Evolutionary conservation across 768 basidiomycete species (phyloP).

Genomic region (Phanerodontia chrysosporium): DNA sequence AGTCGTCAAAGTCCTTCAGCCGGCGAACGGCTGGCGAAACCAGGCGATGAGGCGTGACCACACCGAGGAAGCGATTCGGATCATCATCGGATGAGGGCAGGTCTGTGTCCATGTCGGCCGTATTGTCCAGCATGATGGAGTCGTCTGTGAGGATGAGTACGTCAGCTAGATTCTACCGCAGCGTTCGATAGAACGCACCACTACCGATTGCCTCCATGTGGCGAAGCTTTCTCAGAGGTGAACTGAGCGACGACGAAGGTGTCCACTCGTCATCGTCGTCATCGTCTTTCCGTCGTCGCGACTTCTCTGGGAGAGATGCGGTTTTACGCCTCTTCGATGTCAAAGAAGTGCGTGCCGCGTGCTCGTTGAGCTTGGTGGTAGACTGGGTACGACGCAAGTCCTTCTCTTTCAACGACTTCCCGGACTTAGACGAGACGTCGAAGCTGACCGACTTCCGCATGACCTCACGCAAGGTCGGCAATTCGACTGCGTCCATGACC

Average conservation of each 20-base stretch:
- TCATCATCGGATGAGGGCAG: constrained; percentile 62
- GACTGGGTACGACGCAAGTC: background rate
- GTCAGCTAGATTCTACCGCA: background rate
- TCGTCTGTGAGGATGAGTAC: constrained; percentile 36
- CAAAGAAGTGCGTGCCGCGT: no score
- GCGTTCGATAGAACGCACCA: constrained; percentile 24
- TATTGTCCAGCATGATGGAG: constrained; percentile 36
- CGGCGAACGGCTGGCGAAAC: constrained; percentile 56
- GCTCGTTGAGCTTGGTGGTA: background rate
- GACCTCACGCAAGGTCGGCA: constrained; percentile 35
- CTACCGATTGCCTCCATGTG: constrained; percentile 26
- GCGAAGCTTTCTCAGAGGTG: constrained; percentile 21
- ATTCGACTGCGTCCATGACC: constrained; percentile 49
- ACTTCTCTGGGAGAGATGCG: background rate
- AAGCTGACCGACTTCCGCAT: constrained; percentile 19
- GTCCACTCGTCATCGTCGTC: background rate
- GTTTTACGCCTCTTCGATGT: background rate
- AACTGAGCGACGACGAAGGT: constrained; percentile 14
- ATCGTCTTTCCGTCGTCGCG: background rate
- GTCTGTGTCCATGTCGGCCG: constrained; percentile 16
- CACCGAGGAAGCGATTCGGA: constrained; percentile 42
- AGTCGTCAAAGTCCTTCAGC: constrained; percentile 18
- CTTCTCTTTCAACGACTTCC: background rate
- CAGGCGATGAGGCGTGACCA: constrained; percentile 67
- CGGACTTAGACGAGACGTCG: background rate